Percentiles rank a stretch among this genome's conserved stretches.
These are phyloP conservation scores for Pyricularia grisea DNA, from an alignment of 2,329 filamentous ascomycete species.

Conservation along the genomic window DNA sequence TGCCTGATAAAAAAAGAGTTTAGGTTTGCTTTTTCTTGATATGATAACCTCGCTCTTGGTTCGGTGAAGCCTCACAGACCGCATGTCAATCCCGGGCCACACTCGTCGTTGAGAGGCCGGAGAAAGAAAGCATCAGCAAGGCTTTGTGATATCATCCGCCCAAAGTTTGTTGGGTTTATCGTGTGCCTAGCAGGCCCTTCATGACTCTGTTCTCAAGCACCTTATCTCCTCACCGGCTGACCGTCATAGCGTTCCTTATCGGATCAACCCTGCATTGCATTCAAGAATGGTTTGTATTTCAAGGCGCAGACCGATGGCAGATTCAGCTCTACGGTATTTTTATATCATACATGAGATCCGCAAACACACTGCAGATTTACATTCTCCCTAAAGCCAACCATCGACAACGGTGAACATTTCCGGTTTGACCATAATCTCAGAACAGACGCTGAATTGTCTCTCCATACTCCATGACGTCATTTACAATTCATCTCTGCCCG, in stretches of 20 bases:
- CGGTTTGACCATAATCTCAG: not conserved
- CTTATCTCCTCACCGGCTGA: not conserved
- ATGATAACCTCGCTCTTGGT: not conserved
- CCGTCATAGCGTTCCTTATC: not conserved
- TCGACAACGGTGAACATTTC: not conserved
- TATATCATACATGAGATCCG: not conserved
- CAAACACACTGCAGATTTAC: not conserved
- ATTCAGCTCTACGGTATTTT: not conserved
- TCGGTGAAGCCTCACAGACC: not conserved
- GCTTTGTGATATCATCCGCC: not conserved
- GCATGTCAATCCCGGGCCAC: not conserved
- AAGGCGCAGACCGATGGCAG: not conserved
- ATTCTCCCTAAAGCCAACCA: not conserved
- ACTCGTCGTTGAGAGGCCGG: not conserved
- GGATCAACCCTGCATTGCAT: not conserved
- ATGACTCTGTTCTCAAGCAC: not conserved
- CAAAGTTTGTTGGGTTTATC: not conserved
- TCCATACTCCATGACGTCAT: not conserved
- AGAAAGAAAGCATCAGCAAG: not conserved
- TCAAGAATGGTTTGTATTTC: not conserved
- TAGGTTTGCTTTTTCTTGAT: not conserved
- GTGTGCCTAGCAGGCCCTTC: not conserved
- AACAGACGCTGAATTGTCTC: not conserved
- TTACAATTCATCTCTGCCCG: slow-evolving; percentile 66
- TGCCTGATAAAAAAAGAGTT: not conserved